phyloP scores from a whole-genome alignment of 2,329 filamentous ascomycete species.

The Aspergillus japonicus region DNA sequence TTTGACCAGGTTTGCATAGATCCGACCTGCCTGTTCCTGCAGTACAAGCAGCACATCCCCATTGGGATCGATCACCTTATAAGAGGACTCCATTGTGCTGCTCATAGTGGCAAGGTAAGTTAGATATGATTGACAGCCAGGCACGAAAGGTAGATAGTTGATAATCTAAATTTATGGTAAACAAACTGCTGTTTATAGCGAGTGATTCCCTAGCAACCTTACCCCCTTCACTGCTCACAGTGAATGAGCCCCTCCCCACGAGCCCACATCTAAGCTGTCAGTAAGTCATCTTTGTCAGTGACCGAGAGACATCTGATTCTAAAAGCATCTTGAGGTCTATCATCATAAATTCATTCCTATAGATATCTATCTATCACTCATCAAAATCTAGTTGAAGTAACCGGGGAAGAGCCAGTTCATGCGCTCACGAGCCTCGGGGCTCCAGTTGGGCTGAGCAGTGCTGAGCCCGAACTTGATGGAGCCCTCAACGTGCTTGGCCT shows the following conservation, averaged over 20 bases:
- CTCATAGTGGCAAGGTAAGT: not conserved
- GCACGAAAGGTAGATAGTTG: too few relatives aligned
- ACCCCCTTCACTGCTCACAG: not conserved
- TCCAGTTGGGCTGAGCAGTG: conserved; percentile 74
- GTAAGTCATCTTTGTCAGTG: too few relatives aligned
- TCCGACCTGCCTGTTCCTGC: not conserved
- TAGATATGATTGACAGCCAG: not conserved
- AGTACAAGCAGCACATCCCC: conserved; percentile 7
- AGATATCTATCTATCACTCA: not conserved
- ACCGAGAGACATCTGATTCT: too few relatives aligned
- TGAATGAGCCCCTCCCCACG: too few relatives aligned
- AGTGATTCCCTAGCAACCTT: not conserved
- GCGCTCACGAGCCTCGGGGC: conserved; percentile 72
- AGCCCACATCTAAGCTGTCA: too few relatives aligned
- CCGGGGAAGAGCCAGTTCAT: conserved; percentile 85
- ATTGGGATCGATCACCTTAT: conserved; percentile 5
- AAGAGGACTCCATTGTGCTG: not conserved
- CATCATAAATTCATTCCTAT: not conserved
- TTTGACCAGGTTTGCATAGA: not conserved
- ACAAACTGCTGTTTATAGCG: too few relatives aligned
- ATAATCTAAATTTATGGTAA: too few relatives aligned
- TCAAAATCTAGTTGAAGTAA: conserved; percentile 57
- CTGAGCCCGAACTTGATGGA: conserved; percentile 77
- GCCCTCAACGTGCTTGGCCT: conserved; percentile 78
- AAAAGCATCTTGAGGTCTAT: not conserved